phyloP scores from a whole-genome alignment of 345 rosid genomes.

The rapeseed (Brassica napus) region Da-Ae NC_063451.1:42010001-42010500 shows the following conservation, averaged over 20 bases:
- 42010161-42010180: constrained; percentile 79
- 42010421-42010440: background rate
- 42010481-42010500: background rate
- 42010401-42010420: background rate
- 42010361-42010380: background rate
- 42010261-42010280: background rate
- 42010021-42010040: constrained; percentile 64
- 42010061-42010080: constrained; percentile 46
- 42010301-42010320: background rate
- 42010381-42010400: background rate
- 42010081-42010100: constrained; percentile 30
- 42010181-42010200: constrained; percentile 80
- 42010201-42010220: constrained; percentile 40
- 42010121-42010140: constrained; percentile 74
- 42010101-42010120: constrained; percentile 68
- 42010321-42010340: background rate
- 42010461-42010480: background rate
- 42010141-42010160: constrained; percentile 70
- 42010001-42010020: constrained; percentile 49
- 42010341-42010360: background rate
- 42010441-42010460: background rate
- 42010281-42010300: background rate
- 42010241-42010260: background rate
- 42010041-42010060: constrained; percentile 45
- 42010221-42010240: constrained; percentile 17